Evolutionary conservation across 495 filamentous ascomycete species (phyloP).

Genomic region (Cladorrhinum samala): DNA sequence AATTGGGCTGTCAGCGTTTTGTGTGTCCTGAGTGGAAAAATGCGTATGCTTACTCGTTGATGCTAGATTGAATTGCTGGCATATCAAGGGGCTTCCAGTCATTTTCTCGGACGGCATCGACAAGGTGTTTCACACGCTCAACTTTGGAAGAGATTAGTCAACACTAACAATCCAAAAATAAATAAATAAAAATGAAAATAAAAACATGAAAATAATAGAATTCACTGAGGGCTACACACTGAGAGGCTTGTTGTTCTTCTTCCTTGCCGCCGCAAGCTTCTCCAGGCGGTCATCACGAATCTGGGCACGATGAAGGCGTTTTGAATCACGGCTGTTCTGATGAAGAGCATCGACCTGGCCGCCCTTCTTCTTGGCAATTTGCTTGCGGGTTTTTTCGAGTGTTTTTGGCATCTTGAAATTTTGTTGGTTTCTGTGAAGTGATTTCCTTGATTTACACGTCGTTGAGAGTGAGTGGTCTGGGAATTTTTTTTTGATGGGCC

Average conservation of each 20-base stretch:
- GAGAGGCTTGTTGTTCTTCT: conserved; percentile 62
- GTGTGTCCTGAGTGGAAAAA: not conserved
- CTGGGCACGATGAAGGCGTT: conserved; percentile 65
- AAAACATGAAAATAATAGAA: not conserved
- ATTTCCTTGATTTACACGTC: not conserved
- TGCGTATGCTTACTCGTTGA: conserved; percentile 48
- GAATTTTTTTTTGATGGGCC: conserved; percentile 9
- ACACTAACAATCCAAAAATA: not conserved
- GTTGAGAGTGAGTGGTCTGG: not conserved
- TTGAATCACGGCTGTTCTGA: conserved; percentile 73
- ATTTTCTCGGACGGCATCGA: conserved; percentile 52
- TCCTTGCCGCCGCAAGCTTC: conserved; percentile 53
- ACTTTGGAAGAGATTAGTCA: conserved; percentile 39
- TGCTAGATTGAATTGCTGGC: conserved; percentile 54
- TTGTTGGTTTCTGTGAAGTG: not conserved
- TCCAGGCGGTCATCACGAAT: conserved; percentile 71
- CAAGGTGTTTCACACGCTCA: conserved; percentile 65
- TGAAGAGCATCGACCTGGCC: conserved; percentile 63
- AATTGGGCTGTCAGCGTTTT: not conserved
- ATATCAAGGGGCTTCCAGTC: conserved; percentile 48
- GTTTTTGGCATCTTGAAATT: conserved; percentile 61
- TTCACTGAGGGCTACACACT: conserved; percentile 38
- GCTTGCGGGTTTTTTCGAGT: conserved; percentile 74
- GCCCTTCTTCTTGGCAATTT: conserved; percentile 72
- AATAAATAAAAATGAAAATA: no score